phyloP scores from a whole-genome alignment of 2,329 filamentous ascomycete genomes.

The Aureobasidium subglaciale region DNA sequence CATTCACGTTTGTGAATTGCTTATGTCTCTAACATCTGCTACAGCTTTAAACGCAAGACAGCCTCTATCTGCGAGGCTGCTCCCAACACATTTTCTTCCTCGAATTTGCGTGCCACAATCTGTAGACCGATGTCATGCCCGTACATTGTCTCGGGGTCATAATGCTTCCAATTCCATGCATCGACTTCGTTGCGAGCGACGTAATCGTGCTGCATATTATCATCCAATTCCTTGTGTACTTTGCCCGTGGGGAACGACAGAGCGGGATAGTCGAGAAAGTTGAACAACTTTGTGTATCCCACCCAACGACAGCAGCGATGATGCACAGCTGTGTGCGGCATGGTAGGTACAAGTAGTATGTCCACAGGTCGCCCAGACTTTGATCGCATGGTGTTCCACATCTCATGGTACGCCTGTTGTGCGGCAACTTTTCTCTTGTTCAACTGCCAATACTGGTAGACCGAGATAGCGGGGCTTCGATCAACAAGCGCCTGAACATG shows the following conservation, averaged over 20 bases:
- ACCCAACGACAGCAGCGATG: slow-evolving; percentile 30
- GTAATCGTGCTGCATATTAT: slow-evolving; percentile 31
- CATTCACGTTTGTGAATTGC: too few species aligned
- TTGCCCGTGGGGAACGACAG: slow-evolving; percentile 49
- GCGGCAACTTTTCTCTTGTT: slow-evolving; percentile 50
- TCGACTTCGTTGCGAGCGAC: slow-evolving; percentile 45
- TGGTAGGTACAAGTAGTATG: slow-evolving; percentile 50
- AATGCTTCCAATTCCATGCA: slow-evolving; percentile 49
- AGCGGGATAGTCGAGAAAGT: slow-evolving; percentile 48
- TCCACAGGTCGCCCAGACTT: slow-evolving; percentile 46
- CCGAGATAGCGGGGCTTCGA: slow-evolving; percentile 47
- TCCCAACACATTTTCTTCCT: slow-evolving; percentile 77
- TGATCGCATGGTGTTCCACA: slow-evolving; percentile 47
- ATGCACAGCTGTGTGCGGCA: slow-evolving; percentile 53
- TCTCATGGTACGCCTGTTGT: slow-evolving; percentile 52
- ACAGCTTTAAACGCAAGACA: too few species aligned
- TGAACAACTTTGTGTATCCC: slow-evolving; percentile 28
- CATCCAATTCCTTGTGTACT: slow-evolving; percentile 35
- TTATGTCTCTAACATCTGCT: too few species aligned
- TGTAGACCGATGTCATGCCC: slow-evolving; percentile 78
- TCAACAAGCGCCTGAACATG: slow-evolving; percentile 53
- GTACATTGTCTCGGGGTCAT: slow-evolving; percentile 74
- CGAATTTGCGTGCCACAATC: slow-evolving; percentile 65
- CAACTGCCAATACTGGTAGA: slow-evolving; percentile 62
- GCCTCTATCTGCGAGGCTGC: slow-evolving; percentile 70